Evolutionary conservation across 1,284 basidiomycete genomes (phyloP).

Genomic region (Takashimella koratensis): DNA sequence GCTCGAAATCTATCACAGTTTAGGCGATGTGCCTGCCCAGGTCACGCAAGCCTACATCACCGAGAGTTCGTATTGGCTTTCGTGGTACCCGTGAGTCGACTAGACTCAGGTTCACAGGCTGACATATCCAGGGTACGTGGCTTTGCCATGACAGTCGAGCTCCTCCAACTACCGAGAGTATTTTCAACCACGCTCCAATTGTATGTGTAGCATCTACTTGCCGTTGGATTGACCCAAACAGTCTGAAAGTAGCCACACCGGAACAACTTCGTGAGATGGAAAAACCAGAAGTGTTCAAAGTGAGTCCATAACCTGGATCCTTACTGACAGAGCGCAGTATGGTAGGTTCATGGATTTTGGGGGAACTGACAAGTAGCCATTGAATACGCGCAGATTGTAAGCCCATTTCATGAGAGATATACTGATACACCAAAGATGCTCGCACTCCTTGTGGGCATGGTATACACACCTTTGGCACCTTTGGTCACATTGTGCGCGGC

Average conservation of each 20-base stretch:
- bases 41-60: constrained; percentile 37
- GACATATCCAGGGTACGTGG: constrained; percentile 20
- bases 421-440: neutral
- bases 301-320: constrained; percentile 8
- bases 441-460: constrained; percentile 9
- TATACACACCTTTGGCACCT: constrained; percentile 36
- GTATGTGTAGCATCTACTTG: too few relatives aligned
- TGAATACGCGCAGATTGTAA: constrained; percentile 33
- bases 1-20: constrained; percentile 16
- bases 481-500: constrained; percentile 31
- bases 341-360: constrained; percentile 5
- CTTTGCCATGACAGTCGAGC: constrained; percentile 21
- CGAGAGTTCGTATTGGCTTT: constrained; percentile 36
- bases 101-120: neutral
- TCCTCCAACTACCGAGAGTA: constrained; percentile 30
- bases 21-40: constrained; percentile 30
- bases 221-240: too few relatives aligned
- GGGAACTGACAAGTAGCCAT: constrained; percentile 18
- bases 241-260: constrained; percentile 12
- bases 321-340: constrained; percentile 5
- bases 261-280: constrained; percentile 6
- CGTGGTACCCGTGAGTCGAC: constrained; percentile 36
- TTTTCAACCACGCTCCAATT: constrained; percentile 11
- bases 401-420: too few relatives aligned
- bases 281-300: constrained; percentile 17